Conservation (phyloP, 768 basidiomycete species). For the Lactarius tabidus region DNA sequence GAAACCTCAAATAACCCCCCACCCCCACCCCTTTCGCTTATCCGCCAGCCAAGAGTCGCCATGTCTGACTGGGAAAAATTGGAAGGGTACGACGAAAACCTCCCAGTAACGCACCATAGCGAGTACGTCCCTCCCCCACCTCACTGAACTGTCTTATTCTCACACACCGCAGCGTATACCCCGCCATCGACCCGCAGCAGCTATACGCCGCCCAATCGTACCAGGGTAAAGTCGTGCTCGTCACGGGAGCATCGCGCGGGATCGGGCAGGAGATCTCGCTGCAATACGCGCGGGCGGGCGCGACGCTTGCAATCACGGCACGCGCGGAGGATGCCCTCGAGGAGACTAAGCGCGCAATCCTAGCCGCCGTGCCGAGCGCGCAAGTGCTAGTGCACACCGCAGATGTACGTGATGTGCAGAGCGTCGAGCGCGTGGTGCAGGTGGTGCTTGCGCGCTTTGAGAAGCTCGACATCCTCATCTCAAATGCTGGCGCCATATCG, state of each 20-base stretch:
- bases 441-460: slow-evolving; percentile 7
- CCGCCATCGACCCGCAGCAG: no score
- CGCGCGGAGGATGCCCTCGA: not conserved
- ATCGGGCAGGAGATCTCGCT: slow-evolving; percentile 9
- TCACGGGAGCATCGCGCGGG: no score
- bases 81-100: slow-evolving; percentile 12
- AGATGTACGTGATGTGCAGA: slow-evolving; percentile 4
- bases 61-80: not conserved
- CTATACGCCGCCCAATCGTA: no score
- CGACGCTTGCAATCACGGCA: slow-evolving; percentile 1
- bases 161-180: no score
- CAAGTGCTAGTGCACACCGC: not conserved
- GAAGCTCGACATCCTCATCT: slow-evolving; percentile 8
- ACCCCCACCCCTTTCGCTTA: no score
- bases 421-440: not conserved
- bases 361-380: not conserved
- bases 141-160: not conserved
- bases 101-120: slow-evolving; percentile 6
- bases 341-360: not conserved
- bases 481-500: slow-evolving; percentile 7
- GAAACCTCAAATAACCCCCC: no score
- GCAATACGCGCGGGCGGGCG: slow-evolving; percentile 7
- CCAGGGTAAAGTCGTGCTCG: no score
- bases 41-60: not conserved
- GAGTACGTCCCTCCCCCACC: not conserved